phyloP scores from a whole-genome alignment of 202 grass and related monocot genomes.

The Hordeum pubiflorum region DNA sequence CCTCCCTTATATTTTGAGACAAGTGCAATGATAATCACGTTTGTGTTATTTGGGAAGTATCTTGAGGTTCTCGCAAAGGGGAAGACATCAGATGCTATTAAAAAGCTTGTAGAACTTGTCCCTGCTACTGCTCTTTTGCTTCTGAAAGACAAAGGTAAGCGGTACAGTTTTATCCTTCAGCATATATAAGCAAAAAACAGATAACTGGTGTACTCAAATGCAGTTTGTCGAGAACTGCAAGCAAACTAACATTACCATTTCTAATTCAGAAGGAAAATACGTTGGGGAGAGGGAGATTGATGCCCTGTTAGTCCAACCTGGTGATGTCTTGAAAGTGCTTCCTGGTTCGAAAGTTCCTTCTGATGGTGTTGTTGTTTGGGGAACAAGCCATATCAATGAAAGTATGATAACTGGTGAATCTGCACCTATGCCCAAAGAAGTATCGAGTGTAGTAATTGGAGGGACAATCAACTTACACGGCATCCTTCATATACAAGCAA shows the following conservation, averaged over 20 bases:
- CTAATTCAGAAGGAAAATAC: conserved; percentile 58
- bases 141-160: conserved; percentile 80
- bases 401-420: conserved; percentile 99
- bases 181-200: background rate
- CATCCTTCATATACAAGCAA: conserved; percentile 81
- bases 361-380: conserved; percentile 83
- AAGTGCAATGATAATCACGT: conserved; percentile 99
- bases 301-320: conserved; percentile 82
- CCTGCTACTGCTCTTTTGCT: conserved; percentile 87
- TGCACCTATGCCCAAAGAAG: conserved; percentile 65
- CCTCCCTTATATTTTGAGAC: conserved; percentile 96
- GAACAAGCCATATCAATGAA: conserved; percentile 90
- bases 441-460: conserved; percentile 66
- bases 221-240: background rate
- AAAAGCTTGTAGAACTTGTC: conserved; percentile 92
- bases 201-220: conserved; percentile 1
- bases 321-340: conserved; percentile 87
- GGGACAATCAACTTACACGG: conserved; percentile 96
- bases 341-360: conserved; percentile 91
- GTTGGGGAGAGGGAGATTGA: conserved; percentile 85
- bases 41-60: conserved; percentile 95
- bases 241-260: conserved; percentile 2
- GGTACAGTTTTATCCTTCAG: background rate
- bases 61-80: conserved; percentile 96
- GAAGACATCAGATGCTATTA: conserved; percentile 91